phyloP scores from a whole-genome alignment of 345 rosid genomes.

The Passiflora organensis region DNA sequence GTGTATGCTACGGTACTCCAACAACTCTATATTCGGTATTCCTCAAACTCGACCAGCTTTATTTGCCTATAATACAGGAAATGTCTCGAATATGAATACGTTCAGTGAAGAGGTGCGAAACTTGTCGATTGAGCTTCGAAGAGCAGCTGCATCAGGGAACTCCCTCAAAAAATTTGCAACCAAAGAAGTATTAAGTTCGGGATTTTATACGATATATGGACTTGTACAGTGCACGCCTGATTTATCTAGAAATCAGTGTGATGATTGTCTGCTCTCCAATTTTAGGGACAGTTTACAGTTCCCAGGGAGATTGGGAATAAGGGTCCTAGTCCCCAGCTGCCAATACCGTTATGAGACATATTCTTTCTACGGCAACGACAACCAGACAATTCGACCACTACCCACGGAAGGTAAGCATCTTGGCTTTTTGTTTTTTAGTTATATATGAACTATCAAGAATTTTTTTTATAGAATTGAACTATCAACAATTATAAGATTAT shows the following conservation, averaged over 20 bases:
- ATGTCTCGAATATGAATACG: not conserved
- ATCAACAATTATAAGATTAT: too few relatives aligned
- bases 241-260: conserved; percentile 12
- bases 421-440: too few relatives aligned
- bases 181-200: conserved; percentile 4
- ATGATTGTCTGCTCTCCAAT: not conserved
- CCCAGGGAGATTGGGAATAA: conserved; percentile 23
- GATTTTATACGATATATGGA: conserved; percentile 23
- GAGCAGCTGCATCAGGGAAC: conserved; percentile 13
- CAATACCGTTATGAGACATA: conserved; percentile 34
- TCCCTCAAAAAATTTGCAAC: conserved; percentile 34
- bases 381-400: not conserved
- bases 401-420: not conserved
- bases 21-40: conserved; percentile 6
- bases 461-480: too few relatives aligned
- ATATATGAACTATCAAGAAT: too few relatives aligned
- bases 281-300: conserved; percentile 41
- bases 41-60: not conserved
- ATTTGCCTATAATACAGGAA: rapidly evolving
- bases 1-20: conserved; percentile 17
- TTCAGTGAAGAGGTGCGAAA: conserved; percentile 5
- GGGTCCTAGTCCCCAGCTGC: conserved; percentile 36
- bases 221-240: conserved; percentile 56
- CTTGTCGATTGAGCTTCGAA: conserved; percentile 11
- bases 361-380: conserved; percentile 17